Conservation (phyloP, 352 stramenopile genomes). For the Peronospora farinosa region DNA sequence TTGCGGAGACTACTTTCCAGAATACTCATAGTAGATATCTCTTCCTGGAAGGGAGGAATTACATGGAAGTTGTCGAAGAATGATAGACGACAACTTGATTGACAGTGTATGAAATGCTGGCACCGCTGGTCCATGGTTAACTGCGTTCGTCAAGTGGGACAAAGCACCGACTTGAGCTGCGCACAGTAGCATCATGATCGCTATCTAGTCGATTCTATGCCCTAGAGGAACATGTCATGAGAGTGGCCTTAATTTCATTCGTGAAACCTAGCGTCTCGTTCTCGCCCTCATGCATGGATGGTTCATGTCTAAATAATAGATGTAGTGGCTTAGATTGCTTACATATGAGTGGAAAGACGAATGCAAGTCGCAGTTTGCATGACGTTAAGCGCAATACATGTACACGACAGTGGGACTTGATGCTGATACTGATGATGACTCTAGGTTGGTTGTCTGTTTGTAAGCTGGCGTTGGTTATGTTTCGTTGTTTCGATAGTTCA, state of each 20-base stretch:
- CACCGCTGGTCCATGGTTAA: not conserved
- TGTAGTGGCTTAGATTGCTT: too few relatives aligned
- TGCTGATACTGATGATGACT: constrained; percentile 5
- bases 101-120: not conserved
- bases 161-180: constrained; percentile 1
- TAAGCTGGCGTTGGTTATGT: not conserved
- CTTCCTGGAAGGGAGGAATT: not conserved
- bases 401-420: constrained; percentile 1
- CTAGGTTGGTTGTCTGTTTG: not conserved
- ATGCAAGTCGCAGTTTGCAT: constrained; percentile 14
- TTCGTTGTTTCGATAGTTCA: not conserved
- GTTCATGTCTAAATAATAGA: too few relatives aligned
- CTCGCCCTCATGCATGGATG: too few relatives aligned
- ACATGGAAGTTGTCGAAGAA: not conserved
- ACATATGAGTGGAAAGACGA: not conserved
- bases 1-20: not conserved
- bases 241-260: too few relatives aligned
- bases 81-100: not conserved
- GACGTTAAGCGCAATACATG: not conserved
- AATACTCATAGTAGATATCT: too few relatives aligned
- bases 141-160: not conserved
- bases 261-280: too few relatives aligned
- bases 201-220: not conserved
- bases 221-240: not conserved
- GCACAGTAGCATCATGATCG: not conserved